phyloP scores from a whole-genome alignment of 768 basidiomycete genomes.

The Porpolomopsis calyptriformis region DNA sequence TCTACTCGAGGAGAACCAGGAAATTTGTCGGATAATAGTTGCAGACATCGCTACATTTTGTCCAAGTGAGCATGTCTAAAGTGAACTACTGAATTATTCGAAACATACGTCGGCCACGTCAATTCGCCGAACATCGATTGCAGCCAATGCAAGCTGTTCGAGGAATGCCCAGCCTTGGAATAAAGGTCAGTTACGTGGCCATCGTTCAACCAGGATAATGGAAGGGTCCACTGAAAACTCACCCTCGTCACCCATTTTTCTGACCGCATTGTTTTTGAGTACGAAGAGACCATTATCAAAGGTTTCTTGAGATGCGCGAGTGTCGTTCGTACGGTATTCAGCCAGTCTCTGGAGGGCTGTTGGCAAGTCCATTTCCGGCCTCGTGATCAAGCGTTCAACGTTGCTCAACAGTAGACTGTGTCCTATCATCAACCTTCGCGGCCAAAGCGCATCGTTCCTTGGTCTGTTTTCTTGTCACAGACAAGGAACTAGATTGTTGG shows the following conservation, averaged over 20 bases:
- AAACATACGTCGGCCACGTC: slow-evolving; percentile 52
- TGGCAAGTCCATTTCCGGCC: slow-evolving; percentile 26
- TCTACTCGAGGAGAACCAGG: slow-evolving; percentile 73
- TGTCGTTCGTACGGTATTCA: slow-evolving; percentile 41
- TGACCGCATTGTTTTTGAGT: slow-evolving; percentile 34
- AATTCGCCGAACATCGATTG: slow-evolving; percentile 62
- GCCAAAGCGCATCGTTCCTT: too few species aligned
- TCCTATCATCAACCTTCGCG: too few species aligned
- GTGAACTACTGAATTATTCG: not conserved
- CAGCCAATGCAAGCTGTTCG: slow-evolving; percentile 71
- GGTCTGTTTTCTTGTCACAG: too few species aligned
- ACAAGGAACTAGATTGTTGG: too few species aligned
- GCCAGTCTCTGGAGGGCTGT: slow-evolving; percentile 43
- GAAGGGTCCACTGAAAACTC: slow-evolving; percentile 6
- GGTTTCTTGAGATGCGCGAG: slow-evolving; percentile 46
- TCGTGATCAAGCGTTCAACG: too few species aligned
- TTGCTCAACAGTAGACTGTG: too few species aligned
- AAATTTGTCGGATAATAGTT: slow-evolving; percentile 54
- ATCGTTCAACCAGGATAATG: not conserved
- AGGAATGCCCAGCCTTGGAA: slow-evolving; percentile 58
- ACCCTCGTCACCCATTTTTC: slow-evolving; percentile 51
- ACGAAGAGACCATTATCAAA: slow-evolving; percentile 43
- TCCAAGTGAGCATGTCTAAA: not conserved
- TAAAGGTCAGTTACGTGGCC: slow-evolving; percentile 1
- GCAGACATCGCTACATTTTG: slow-evolving; percentile 45